Percentiles rank a stretch among this genome's conserved stretches.
phyloP scores from a whole-genome alignment of 2,329 filamentous ascomycete genomes.

The Boeremia exigua region DNA sequence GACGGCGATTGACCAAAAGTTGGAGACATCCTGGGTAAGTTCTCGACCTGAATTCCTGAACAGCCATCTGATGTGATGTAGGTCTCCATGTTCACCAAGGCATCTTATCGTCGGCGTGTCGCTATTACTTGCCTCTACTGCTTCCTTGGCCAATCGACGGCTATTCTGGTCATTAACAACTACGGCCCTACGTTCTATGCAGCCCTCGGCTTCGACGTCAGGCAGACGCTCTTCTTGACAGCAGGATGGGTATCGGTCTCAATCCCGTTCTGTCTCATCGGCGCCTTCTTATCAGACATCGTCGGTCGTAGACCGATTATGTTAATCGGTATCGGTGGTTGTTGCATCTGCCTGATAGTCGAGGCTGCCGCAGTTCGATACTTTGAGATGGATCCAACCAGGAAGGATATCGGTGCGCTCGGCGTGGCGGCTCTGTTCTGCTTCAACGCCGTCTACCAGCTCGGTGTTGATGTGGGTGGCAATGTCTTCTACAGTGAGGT shows the following conservation, averaged over 20 bases:
- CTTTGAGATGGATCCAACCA: neutral
- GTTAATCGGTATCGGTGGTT: conserved; percentile 30
- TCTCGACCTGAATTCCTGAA: neutral
- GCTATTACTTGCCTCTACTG: conserved; percentile 29
- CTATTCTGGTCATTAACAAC: conserved; percentile 32
- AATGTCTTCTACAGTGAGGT: conserved; percentile 29
- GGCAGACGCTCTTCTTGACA: neutral
- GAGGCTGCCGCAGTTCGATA: conserved; percentile 21
- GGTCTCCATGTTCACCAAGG: conserved; percentile 29
- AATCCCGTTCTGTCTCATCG: conserved; percentile 28
- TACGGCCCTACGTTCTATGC: conserved; percentile 35
- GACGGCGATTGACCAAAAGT: neutral
- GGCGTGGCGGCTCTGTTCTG: conserved; percentile 23
- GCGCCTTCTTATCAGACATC: conserved; percentile 23
- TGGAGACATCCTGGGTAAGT: conserved; percentile 1
- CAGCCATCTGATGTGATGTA: neutral
- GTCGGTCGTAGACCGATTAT: conserved; percentile 29
- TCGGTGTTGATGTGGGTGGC: conserved; percentile 31
- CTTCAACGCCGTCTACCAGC: conserved; percentile 29
- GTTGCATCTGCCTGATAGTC: conserved; percentile 29
- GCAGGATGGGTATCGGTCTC: conserved; percentile 35
- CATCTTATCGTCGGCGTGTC: conserved; percentile 27
- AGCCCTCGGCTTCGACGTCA: conserved; percentile 16
- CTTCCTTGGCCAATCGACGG: conserved; percentile 32
- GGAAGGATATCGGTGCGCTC: neutral